A percentile compares a stretch with the other conserved stretches of the same genome.
Conservation (phyloP, 805 yeast genomes). For the Kodamaea leandrae region DNA sequence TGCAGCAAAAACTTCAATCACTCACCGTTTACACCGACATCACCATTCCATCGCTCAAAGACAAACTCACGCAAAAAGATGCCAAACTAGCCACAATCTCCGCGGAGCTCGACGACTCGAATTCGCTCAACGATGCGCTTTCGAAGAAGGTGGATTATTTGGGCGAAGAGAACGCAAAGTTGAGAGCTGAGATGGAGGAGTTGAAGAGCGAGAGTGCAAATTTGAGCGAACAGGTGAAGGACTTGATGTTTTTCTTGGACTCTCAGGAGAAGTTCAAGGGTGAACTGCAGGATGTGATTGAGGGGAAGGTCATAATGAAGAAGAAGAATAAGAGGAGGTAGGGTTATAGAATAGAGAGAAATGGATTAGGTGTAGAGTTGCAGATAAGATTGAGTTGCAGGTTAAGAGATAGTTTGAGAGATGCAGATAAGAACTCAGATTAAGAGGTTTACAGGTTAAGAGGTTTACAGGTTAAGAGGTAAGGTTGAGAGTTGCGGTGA, state of each 20-base stretch:
- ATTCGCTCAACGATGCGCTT: constrained; percentile 38
- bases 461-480: no score
- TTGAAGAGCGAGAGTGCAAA: constrained; percentile 45
- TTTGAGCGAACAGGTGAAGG: constrained; percentile 62
- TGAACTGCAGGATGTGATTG: constrained; percentile 67
- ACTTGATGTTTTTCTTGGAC: constrained; percentile 77
- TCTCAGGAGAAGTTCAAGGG: constrained; percentile 68
- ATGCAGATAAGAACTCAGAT: no score
- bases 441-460: no score
- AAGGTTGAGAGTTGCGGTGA: no score
- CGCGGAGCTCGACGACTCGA: constrained; percentile 31
- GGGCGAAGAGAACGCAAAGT: constrained; percentile 24
- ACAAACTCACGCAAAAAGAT: constrained; percentile 29
- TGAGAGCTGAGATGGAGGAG: constrained; percentile 21
- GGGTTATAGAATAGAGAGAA: neutral
- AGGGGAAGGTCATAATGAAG: constrained; percentile 61
- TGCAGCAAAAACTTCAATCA: constrained; percentile 28
- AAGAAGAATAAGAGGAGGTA: neutral
- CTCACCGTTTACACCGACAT: constrained; percentile 23
- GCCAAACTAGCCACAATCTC: constrained; percentile 27
- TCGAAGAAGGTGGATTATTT: constrained; percentile 37
- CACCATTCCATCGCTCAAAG: constrained; percentile 33
- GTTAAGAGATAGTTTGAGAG: constrained; percentile 1
- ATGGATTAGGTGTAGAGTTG: neutral
- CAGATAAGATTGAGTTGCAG: no score